phyloP scores from a whole-genome alignment of 2,329 filamentous ascomycete species.

The Trichoderma brevicompactum region DNA sequence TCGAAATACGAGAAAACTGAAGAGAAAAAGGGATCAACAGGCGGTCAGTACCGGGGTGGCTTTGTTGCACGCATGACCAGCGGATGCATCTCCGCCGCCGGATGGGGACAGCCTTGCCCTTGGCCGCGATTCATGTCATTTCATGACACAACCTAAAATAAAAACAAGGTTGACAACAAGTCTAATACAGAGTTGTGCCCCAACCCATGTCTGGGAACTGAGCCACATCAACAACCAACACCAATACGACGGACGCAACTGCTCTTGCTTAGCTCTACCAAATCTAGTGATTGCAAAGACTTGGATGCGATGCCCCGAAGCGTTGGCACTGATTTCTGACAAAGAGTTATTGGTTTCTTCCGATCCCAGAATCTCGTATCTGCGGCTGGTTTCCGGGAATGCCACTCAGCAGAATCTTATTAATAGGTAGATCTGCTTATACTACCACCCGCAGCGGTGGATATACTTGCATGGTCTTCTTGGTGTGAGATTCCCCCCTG shows the following conservation, averaged over 20 bases:
- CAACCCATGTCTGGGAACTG: not conserved
- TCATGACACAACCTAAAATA: not conserved
- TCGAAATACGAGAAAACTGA: slow-evolving; percentile 12
- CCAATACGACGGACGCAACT: not conserved
- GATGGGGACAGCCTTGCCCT: not conserved
- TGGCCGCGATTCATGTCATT: not conserved
- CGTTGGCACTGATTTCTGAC: not conserved
- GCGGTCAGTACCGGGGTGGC: not conserved
- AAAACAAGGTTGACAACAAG: slow-evolving; percentile 14
- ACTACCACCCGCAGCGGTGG: too few species aligned
- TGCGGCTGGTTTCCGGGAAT: not conserved
- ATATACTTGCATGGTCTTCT: too few species aligned
- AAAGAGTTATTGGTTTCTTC: not conserved
- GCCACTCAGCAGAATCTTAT: not conserved
- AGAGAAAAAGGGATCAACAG: not conserved
- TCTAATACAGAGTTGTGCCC: not conserved
- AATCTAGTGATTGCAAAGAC: not conserved
- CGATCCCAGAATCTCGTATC: not conserved
- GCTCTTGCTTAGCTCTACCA: not conserved
- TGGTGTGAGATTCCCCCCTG: not conserved
- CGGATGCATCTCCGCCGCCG: not conserved
- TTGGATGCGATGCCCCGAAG: not conserved
- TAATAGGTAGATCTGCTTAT: not conserved
- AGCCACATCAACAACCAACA: not conserved
- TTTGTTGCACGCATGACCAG: not conserved